A percentile compares a stretch with the other conserved stretches of the same genome.
These are phyloP conservation scores for Termitomyces sp. DNA, from an alignment of 768 basidiomycete genomes.

Conservation along the genomic window DNA sequence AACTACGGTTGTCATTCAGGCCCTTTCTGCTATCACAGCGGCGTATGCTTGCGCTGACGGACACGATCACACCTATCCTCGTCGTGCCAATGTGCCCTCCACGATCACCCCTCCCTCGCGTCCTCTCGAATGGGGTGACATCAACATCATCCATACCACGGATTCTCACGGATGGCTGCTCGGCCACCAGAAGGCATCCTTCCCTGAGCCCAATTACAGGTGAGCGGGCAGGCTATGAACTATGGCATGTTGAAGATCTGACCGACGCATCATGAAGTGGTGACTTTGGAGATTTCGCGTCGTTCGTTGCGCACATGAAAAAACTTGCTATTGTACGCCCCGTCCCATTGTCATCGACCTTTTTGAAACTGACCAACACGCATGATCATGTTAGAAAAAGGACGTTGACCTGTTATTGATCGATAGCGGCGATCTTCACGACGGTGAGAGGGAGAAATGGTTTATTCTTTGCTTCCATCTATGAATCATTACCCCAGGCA, in stretches of 20 bases:
- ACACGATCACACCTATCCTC: slow-evolving; percentile 24
- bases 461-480: neutral
- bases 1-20: neutral
- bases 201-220: slow-evolving; percentile 77
- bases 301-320: slow-evolving; percentile 16
- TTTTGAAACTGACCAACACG: no score
- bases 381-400: slow-evolving; percentile 36
- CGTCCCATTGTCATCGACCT: no score
- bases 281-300: slow-evolving; percentile 25
- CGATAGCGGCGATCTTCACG: slow-evolving; percentile 78
- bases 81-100: slow-evolving; percentile 32
- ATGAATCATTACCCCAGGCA: slow-evolving; percentile 36
- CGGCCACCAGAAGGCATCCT: slow-evolving; percentile 74
- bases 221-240: slow-evolving; percentile 22
- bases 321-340: slow-evolving; percentile 2
- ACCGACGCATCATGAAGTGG: slow-evolving; percentile 23
- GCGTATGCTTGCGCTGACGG: slow-evolving; percentile 1
- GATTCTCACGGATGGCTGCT: slow-evolving; percentile 73
- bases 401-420: slow-evolving; percentile 83
- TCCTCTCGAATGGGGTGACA: slow-evolving; percentile 82
- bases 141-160: slow-evolving; percentile 85
- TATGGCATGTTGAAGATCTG: neutral
- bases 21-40: neutral
- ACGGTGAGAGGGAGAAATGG: slow-evolving; percentile 35
- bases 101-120: slow-evolving; percentile 56